Percentiles rank a stretch among this genome's conserved stretches.
Conservation (phyloP, 2,329 filamentous ascomycete genomes). For the Alternaria conjuncta region DNA sequence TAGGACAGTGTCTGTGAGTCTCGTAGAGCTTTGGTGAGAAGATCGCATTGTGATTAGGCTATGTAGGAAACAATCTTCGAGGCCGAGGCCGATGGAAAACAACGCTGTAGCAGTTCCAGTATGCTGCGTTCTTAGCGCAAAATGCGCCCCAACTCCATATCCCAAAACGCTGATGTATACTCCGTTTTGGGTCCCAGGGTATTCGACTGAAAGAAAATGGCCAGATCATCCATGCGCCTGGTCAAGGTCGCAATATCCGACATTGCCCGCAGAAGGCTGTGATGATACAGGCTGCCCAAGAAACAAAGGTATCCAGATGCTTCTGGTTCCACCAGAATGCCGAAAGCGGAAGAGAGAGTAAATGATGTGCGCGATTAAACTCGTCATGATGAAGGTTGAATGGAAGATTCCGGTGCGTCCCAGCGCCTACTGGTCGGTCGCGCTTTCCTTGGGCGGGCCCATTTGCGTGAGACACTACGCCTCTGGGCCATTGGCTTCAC, state of each 20-base stretch:
- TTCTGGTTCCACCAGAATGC: neutral
- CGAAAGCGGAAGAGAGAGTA: neutral
- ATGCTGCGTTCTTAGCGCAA: conserved; percentile 1
- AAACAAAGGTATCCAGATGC: neutral
- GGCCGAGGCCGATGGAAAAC: neutral
- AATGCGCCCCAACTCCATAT: conserved; percentile 5
- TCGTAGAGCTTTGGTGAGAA: neutral
- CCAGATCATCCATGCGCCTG: neutral
- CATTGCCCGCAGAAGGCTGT: neutral
- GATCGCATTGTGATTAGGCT: conserved; percentile 5
- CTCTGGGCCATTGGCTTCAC: conserved; percentile 26
- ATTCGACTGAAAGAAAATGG: conserved; percentile 17
- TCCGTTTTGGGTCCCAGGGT: conserved; percentile 25
- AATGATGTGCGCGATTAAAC: neutral
- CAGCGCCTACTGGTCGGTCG: neutral
- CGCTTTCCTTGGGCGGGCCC: neutral
- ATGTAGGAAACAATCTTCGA: conserved; percentile 3
- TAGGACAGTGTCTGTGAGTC: neutral
- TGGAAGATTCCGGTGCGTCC: neutral
- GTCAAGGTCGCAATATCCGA: neutral
- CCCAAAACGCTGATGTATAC: conserved; percentile 16
- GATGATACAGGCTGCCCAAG: neutral
- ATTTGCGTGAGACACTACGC: neutral
- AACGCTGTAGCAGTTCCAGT: neutral
- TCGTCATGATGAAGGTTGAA: neutral